Conservation (phyloP, 768 basidiomycete species). For the Auricularia cornea region DNA sequence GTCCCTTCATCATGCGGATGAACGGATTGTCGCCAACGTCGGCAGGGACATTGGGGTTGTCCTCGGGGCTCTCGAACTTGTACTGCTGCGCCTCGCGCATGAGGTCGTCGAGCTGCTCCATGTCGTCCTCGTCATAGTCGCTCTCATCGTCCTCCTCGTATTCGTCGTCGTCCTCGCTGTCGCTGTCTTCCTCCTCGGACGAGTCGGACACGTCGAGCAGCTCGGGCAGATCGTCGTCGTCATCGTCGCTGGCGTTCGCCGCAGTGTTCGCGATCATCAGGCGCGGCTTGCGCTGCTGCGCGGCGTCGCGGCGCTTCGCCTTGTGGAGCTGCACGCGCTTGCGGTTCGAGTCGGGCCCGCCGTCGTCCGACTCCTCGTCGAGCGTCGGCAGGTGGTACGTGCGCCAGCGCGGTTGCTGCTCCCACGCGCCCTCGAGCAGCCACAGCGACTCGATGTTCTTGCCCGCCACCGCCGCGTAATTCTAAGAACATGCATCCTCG, state of each 20-base stretch:
- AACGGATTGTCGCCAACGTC: constrained; percentile 68
- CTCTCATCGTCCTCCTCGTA: constrained; percentile 31
- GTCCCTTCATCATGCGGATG: constrained; percentile 61
- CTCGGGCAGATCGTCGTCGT: constrained; percentile 51
- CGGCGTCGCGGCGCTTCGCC: constrained; percentile 15
- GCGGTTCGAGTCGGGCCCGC: constrained; percentile 7
- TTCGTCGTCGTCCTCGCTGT: constrained; percentile 32
- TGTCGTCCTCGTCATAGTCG: constrained; percentile 59
- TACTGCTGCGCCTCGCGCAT: constrained; percentile 67
- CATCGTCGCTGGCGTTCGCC: constrained; percentile 38
- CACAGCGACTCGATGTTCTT: constrained; percentile 55
- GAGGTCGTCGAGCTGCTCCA: constrained; percentile 54
- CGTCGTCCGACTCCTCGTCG: constrained; percentile 21
- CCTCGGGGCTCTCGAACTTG: constrained; percentile 42
- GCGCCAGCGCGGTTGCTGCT: constrained; percentile 53
- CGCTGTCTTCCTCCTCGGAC: constrained; percentile 30
- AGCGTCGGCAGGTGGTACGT: constrained; percentile 30
- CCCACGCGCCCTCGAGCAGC: constrained; percentile 45
- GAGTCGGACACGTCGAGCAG: constrained; percentile 60
- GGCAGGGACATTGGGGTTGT: constrained; percentile 34
- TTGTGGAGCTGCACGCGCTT: constrained; percentile 12
- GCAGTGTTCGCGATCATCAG: constrained; percentile 30
- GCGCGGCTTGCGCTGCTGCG: not conserved
- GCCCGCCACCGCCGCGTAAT: constrained; percentile 46
- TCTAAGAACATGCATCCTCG: constrained; percentile 30